phyloP scores from a whole-genome alignment of 371 early-diverging fungal genomes.

The Circinella umbellata region DNA sequence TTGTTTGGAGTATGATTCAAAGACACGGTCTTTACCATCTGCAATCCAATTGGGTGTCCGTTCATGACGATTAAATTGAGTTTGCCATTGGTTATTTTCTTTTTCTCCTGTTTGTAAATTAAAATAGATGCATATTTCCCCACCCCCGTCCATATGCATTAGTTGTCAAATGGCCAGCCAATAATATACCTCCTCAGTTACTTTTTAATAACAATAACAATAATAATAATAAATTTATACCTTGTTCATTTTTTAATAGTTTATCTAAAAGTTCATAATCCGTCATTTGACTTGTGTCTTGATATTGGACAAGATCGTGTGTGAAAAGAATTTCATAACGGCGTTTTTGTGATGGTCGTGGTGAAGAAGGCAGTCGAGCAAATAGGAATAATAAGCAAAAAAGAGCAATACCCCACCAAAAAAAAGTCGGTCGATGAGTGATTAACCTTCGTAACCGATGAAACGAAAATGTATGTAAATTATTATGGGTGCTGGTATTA shows the following conservation, averaged over 20 bases:
- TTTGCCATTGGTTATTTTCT: neutral
- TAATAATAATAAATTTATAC: slow-evolving; percentile 3
- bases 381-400: slow-evolving; percentile 9
- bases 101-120: neutral
- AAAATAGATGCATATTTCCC: neutral
- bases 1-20: slow-evolving; percentile 12
- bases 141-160: no score
- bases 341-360: slow-evolving; percentile 3
- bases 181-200: neutral
- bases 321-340: slow-evolving; percentile 14
- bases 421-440: slow-evolving; percentile 4
- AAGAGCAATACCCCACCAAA: slow-evolving; percentile 15
- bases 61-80: slow-evolving; percentile 25
- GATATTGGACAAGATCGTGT: slow-evolving; percentile 23
- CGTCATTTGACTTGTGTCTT: slow-evolving; percentile 35
- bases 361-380: slow-evolving; percentile 15
- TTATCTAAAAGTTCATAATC: slow-evolving; percentile 34
- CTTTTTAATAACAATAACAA: no score
- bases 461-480: neutral
- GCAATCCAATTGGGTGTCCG: slow-evolving; percentile 26
- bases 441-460: slow-evolving; percentile 15
- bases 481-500: neutral
- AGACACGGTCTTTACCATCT: slow-evolving; percentile 5
- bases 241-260: slow-evolving; percentile 28
- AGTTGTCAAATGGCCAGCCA: neutral